Evolutionary conservation across 1,284 basidiomycete species (phyloP), one percentile per base, ranked within the genome.

Genomic region (Pyrrhoderma noxium): DNA sequence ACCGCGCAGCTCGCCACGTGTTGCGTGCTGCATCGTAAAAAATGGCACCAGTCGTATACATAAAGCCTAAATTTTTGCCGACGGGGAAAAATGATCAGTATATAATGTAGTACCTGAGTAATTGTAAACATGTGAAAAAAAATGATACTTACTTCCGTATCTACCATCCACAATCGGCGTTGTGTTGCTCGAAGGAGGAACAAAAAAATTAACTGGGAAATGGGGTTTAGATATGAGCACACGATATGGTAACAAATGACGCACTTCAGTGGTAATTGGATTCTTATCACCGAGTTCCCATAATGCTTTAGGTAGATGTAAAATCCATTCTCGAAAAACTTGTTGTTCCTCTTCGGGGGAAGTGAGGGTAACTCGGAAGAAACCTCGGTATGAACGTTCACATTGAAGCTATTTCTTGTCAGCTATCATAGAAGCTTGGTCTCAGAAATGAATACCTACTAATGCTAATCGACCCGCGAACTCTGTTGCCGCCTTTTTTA

Each of bases 231-330:
- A 16, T 45, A 16, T 8, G 47, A 51, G 49, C 18, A 53, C 45
- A 40, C 19, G 35, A 46, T 52, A 55, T 55, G 61, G 41, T 48
- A 60, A 56, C 16, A 53, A 27, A 52, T 60, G 42, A 51, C 74
- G 57, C 50, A 84, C 82, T 72, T 85, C 79, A 0, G 80, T 80
- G 3, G 74, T 68, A 2, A 63, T 58, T 8, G 76, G 61, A 59
- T 88, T 78, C 45, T 67, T 77, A 13, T 67, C 67, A 1, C 84
- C 85, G 5, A 89, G 66, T 65, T 95, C 91, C 92, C 93, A 95
- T 1, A 95, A 70, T 7, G 75, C 76, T 63, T 80, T 83, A 0
- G 91, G 89, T 36, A 93, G 72, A 56, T 82, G 77, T 9, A 72
- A 60, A 16, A 85, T 53, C 86, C 88, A 88, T 23, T 80, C 76